A percentile compares a stretch with the other conserved stretches of the same genome.
Conservation (phyloP, 176 grass and related monocot species). For the Phoenix roebelenii region DNA sequence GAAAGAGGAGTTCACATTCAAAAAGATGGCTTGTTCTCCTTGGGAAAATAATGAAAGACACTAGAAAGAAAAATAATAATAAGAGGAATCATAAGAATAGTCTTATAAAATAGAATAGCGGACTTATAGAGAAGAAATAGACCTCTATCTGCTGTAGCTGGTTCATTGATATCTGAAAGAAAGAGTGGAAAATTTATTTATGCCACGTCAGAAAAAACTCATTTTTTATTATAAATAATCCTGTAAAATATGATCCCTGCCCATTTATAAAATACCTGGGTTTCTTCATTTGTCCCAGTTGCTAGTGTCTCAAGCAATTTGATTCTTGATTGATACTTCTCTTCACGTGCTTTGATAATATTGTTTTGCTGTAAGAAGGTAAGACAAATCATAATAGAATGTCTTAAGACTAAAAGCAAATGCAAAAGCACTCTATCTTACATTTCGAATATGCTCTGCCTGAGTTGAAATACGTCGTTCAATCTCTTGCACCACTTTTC, state of each 20-base stretch:
- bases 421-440: background rate
- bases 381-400: background rate
- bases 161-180: slow-evolving; percentile 3
- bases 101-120: background rate
- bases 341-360: slow-evolving; percentile 27
- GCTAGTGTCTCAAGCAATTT: slow-evolving; percentile 24
- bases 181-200: background rate
- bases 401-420: background rate
- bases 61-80: background rate
- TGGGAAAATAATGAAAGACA: slow-evolving; percentile 1
- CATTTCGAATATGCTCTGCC: slow-evolving; percentile 24
- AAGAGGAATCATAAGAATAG: background rate
- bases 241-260: no score
- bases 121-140: background rate
- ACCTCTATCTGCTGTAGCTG: slow-evolving; percentile 2
- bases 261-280: background rate
- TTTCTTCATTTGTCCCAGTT: slow-evolving; percentile 22
- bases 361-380: slow-evolving; percentile 25
- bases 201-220: no score
- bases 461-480: slow-evolving; percentile 22
- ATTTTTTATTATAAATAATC: no score
- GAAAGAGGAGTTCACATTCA: no score
- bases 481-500: slow-evolving; percentile 36
- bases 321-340: slow-evolving; percentile 31
- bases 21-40: no score